Conservation (phyloP, 345 rosid species). For the Gossypium mustelinum region DNA sequence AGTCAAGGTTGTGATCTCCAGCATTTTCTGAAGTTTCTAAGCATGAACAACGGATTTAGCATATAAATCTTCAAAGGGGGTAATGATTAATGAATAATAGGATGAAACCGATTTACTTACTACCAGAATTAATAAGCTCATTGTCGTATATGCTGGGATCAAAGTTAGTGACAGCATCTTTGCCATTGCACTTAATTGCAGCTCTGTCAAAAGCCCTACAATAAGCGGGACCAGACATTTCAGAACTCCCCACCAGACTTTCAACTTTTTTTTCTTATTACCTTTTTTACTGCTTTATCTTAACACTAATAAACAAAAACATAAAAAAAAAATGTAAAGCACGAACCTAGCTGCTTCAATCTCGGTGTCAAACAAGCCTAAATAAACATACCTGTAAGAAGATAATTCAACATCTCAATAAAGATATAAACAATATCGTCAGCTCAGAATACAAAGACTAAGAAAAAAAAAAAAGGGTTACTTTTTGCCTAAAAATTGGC, state of each 20-base stretch:
- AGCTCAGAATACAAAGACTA: neutral
- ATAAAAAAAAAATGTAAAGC: neutral
- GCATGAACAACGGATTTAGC: neutral
- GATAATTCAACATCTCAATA: neutral
- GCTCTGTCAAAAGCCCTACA: slow-evolving; percentile 82
- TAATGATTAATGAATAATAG: neutral
- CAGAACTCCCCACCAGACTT: neutral
- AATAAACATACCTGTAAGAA: slow-evolving; percentile 68
- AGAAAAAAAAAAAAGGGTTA: slow-evolving; percentile 22
- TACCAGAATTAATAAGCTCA: slow-evolving; percentile 46
- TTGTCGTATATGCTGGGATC: slow-evolving; percentile 77
- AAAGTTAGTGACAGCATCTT: slow-evolving; percentile 97
- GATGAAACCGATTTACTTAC: slow-evolving; percentile 24
- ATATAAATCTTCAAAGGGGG: neutral
- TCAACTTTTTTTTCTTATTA: neutral
- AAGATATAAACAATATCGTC: neutral
- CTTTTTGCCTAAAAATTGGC: slow-evolving; percentile 94
- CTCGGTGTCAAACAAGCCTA: slow-evolving; percentile 94
- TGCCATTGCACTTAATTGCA: slow-evolving; percentile 90
- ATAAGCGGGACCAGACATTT: neutral
- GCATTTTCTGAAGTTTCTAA: slow-evolving; percentile 43
- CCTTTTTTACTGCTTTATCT: neutral
- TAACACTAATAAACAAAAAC: neutral
- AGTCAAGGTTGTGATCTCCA: slow-evolving; percentile 66
- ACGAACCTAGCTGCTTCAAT: slow-evolving; percentile 85